A percentile compares a stretch with the other conserved stretches of the same genome.
Conservation (phyloP, 805 yeast species). For the Kluyveromyces dobzhanskii region DNA sequence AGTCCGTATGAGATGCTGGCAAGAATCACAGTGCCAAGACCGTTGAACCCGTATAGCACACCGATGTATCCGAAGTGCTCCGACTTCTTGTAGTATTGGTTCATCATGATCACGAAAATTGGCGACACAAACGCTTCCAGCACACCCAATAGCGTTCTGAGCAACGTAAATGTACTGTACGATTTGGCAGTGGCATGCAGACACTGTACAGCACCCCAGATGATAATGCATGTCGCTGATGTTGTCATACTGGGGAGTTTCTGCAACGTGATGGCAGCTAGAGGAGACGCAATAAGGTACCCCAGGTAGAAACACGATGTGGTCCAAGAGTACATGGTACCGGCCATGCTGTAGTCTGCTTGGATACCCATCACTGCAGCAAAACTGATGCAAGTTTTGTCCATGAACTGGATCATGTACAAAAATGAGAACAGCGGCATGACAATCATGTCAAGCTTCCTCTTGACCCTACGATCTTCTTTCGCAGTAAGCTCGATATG, state of each 20-base stretch:
- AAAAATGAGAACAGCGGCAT: conserved; percentile 43
- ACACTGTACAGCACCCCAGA: conserved; percentile 55
- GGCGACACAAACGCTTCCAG: conserved; percentile 50
- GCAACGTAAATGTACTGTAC: conserved; percentile 38
- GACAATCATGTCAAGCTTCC: conserved; percentile 45
- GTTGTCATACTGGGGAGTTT: conserved; percentile 45
- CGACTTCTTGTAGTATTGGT: conserved; percentile 48
- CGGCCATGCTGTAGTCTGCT: conserved; percentile 37
- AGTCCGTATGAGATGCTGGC: conserved; percentile 50
- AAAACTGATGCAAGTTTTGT: conserved; percentile 43
- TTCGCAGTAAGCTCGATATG: conserved; percentile 25
- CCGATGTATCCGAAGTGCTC: conserved; percentile 38
- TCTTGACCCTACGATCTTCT: conserved; percentile 29
- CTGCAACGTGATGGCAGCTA: conserved; percentile 33
- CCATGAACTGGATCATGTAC: conserved; percentile 51
- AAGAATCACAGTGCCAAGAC: conserved; percentile 42
- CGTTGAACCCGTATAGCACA: conserved; percentile 38
- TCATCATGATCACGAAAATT: conserved; percentile 45
- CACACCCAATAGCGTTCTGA: conserved; percentile 44
- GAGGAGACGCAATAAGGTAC: conserved; percentile 46
- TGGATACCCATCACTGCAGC: conserved; percentile 47
- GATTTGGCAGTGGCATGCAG: conserved; percentile 41
- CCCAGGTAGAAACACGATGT: conserved; percentile 61
- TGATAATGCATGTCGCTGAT: conserved; percentile 38
- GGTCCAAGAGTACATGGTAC: conserved; percentile 41